Evolutionary conservation across 177 flowering plant species (phyloP).

Genomic region (Telopea speciosissima): DNA sequence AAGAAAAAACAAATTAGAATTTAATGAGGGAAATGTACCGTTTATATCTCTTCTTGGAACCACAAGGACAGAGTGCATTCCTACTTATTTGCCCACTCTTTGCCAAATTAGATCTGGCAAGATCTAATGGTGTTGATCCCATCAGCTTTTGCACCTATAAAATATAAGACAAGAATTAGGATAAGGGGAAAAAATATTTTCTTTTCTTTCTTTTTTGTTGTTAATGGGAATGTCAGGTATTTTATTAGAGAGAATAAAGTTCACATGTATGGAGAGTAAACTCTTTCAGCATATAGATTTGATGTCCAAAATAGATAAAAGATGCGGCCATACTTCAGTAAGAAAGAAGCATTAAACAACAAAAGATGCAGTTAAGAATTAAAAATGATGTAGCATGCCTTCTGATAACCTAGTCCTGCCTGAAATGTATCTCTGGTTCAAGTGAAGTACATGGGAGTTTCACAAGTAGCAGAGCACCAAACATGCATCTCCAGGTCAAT

Average conservation of each 20-base stretch:
- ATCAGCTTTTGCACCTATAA: slow-evolving; percentile 81
- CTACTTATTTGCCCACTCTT: slow-evolving; percentile 91
- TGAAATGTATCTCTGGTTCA: background rate
- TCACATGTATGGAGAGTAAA: no score
- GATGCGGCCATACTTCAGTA: background rate
- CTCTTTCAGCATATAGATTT: no score
- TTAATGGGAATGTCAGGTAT: no score
- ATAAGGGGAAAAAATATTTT: background rate
- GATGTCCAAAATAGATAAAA: no score
- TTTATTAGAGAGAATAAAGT: no score
- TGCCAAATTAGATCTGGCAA: slow-evolving; percentile 84
- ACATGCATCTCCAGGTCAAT: background rate
- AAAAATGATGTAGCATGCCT: background rate
- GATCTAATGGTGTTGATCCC: slow-evolving; percentile 88
- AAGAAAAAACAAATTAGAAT: background rate
- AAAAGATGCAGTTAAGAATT: background rate
- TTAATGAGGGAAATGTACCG: slow-evolving; percentile 35
- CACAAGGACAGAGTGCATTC: slow-evolving; percentile 92
- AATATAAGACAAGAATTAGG: background rate
- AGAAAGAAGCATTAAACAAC: background rate
- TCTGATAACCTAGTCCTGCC: background rate
- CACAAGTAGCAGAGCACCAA: background rate
- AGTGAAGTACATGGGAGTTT: background rate
- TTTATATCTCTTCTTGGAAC: slow-evolving; percentile 91
- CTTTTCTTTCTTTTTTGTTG: no score